These are phyloP conservation scores for Grosmannia serpens DNA, from an alignment of 2,329 filamentous ascomycete species.

Conservation along the genomic window DNA sequence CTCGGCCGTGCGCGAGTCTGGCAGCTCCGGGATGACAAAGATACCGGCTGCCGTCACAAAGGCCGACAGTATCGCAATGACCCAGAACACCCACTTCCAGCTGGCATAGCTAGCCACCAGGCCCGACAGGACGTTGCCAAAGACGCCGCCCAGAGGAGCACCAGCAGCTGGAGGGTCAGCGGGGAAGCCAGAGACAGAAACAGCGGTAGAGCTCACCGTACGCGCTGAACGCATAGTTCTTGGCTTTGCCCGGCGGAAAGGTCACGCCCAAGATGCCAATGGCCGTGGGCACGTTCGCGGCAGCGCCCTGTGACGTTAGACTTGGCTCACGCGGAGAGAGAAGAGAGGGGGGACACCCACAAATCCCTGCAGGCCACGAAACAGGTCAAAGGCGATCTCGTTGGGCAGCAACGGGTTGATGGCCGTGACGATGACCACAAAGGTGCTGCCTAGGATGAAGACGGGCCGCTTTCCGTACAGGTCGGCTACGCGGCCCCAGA, in stretches of 20 bases:
- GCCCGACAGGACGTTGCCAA: constrained; percentile 54
- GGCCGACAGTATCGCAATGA: constrained; percentile 48
- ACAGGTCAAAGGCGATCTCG: constrained; percentile 56
- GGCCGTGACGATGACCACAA: constrained; percentile 46
- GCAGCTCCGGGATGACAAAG: constrained; percentile 41
- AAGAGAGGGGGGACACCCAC: constrained; percentile 17
- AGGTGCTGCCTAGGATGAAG: constrained; percentile 51
- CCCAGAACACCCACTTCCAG: constrained; percentile 58
- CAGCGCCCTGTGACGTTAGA: constrained; percentile 35
- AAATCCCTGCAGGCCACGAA: constrained; percentile 54
- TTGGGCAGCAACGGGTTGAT: constrained; percentile 53
- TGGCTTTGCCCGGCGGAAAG: constrained; percentile 54
- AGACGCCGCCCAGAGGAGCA: constrained; percentile 50
- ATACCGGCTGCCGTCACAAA: constrained; percentile 44
- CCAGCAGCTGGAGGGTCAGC: constrained; percentile 36
- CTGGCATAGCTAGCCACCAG: constrained; percentile 48
- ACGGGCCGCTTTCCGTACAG: constrained; percentile 53
- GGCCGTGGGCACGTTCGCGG: constrained; percentile 58
- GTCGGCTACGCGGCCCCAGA: constrained; percentile 60
- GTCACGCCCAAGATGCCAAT: constrained; percentile 58
- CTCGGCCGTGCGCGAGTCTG: constrained; percentile 8
- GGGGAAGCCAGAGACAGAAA: background rate
- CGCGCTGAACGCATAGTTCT: constrained; percentile 57
- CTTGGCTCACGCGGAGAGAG: background rate
- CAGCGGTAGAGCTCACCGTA: constrained; percentile 31